Conservation (phyloP, 306 rosid species). For the Lathyrus tuberosus region DNA sequence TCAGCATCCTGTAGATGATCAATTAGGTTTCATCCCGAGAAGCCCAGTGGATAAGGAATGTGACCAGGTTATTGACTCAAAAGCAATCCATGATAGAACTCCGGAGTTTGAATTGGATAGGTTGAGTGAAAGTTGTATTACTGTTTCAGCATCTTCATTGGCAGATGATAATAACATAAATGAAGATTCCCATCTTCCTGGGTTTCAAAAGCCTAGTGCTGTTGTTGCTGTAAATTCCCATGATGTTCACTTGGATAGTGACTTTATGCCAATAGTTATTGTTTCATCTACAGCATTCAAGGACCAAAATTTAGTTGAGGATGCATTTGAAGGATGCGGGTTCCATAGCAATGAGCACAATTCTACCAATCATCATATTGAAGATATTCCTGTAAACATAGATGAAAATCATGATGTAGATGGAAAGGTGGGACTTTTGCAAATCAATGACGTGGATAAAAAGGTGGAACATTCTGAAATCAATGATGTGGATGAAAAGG, state of each 20-base stretch:
- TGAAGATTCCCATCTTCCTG: constrained; percentile 42
- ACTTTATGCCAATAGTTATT: constrained; percentile 36
- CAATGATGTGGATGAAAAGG: no score
- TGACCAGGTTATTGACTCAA: constrained; percentile 42
- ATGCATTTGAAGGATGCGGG: constrained; percentile 35
- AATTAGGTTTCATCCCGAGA: constrained; percentile 33
- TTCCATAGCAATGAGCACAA: constrained; percentile 32
- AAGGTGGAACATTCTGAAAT: no score
- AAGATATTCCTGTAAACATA: constrained; percentile 30
- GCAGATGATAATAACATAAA: constrained; percentile 32
- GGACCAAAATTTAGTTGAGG: constrained; percentile 34
- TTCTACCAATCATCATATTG: constrained; percentile 34
- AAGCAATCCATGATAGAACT: constrained; percentile 20
- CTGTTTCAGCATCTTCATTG: constrained; percentile 29
- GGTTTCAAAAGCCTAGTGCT: constrained; percentile 40
- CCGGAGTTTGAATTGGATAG: constrained; percentile 24
- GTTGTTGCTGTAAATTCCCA: constrained; percentile 37
- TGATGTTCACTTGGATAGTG: constrained; percentile 37
- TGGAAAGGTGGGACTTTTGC: constrained; percentile 34
- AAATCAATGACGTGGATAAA: constrained; percentile 5
- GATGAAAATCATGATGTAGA: constrained; percentile 42
- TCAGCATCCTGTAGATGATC: constrained; percentile 33
- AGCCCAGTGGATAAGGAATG: constrained; percentile 22
- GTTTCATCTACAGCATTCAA: constrained; percentile 43
- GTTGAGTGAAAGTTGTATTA: constrained; percentile 21